Evolutionary conservation across 768 basidiomycete species (phyloP).

Genomic region (Termitomyces sp.): DNA sequence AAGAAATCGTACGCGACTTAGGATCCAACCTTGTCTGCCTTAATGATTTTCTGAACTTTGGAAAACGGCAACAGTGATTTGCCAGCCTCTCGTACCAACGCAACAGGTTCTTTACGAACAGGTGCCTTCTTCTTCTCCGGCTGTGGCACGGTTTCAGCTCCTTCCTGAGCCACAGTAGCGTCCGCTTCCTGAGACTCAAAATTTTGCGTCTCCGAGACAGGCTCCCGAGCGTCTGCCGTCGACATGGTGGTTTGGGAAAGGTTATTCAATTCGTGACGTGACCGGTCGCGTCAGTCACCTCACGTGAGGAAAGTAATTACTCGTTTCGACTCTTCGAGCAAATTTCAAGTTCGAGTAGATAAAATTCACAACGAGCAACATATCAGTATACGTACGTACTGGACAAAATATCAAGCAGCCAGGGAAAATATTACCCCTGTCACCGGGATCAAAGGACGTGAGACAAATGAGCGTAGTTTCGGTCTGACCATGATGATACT

Average conservation of each 20-base stretch:
- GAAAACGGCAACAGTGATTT: conserved; percentile 74
- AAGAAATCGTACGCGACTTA: not conserved
- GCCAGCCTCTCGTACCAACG: conserved; percentile 39
- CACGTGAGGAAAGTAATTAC: conserved; percentile 10
- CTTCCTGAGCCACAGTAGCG: not conserved
- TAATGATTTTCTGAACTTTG: conserved; percentile 80
- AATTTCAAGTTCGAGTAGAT: too few relatives aligned
- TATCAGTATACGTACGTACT: too few relatives aligned
- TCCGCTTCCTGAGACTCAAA: not conserved
- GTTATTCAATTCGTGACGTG: conserved; percentile 12
- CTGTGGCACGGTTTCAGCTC: conserved; percentile 3
- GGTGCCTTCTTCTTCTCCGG: conserved; percentile 24
- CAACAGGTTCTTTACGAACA: conserved; percentile 22
- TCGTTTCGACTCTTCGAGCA: too few relatives aligned
- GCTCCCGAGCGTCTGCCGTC: not conserved
- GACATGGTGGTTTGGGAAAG: conserved; percentile 4
- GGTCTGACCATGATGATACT: not conserved
- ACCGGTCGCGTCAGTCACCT: conserved; percentile 12
- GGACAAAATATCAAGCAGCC: not conserved
- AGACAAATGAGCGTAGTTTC: not conserved
- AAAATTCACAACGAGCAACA: too few relatives aligned
- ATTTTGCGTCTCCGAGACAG: not conserved
- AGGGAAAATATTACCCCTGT: too few relatives aligned
- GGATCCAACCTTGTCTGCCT: conserved; percentile 70
- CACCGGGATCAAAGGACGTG: too few relatives aligned